These are phyloP conservation scores for Wallacemonas collosoma DNA, from an alignment of 208 protist species.

Conservation along the genomic window DNA sequence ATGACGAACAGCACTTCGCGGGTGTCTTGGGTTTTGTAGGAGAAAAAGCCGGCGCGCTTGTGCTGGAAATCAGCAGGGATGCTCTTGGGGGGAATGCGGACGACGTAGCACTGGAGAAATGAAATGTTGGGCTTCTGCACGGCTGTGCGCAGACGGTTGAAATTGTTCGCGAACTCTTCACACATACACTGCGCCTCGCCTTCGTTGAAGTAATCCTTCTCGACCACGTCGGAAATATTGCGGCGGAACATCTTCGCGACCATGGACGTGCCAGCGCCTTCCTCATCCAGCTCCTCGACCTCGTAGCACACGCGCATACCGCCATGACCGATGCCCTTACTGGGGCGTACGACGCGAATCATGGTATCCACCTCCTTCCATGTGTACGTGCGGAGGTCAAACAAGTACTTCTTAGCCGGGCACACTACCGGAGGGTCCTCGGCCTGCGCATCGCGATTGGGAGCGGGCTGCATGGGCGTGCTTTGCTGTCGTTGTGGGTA, in stretches of 20 bases:
- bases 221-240: conserved; percentile 68
- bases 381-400: conserved; percentile 50
- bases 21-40: conserved; percentile 73
- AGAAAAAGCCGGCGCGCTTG: conserved; percentile 63
- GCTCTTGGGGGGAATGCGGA: conserved; percentile 55
- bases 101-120: conserved; percentile 86
- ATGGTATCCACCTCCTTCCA: conserved; percentile 70
- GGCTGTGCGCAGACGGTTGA: conserved; percentile 60
- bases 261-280: conserved; percentile 55
- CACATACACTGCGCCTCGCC: conserved; percentile 87
- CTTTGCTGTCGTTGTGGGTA: not conserved
- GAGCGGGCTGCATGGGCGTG: conserved; percentile 7
- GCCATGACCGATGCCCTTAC: conserved; percentile 56
- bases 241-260: conserved; percentile 88
- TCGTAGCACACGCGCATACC: conserved; percentile 87
- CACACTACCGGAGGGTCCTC: conserved; percentile 51
- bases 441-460: not conserved
- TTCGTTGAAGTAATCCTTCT: conserved; percentile 90
- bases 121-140: conserved; percentile 73
- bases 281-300: conserved; percentile 84
- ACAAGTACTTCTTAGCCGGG: conserved; percentile 75
- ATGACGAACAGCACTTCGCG: conserved; percentile 81
- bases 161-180: conserved; percentile 83
- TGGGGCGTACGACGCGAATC: conserved; percentile 51
- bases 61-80: conserved; percentile 56